phyloP scores from a whole-genome alignment of 306 rosid species.

The Castanea sativa region DNA sequence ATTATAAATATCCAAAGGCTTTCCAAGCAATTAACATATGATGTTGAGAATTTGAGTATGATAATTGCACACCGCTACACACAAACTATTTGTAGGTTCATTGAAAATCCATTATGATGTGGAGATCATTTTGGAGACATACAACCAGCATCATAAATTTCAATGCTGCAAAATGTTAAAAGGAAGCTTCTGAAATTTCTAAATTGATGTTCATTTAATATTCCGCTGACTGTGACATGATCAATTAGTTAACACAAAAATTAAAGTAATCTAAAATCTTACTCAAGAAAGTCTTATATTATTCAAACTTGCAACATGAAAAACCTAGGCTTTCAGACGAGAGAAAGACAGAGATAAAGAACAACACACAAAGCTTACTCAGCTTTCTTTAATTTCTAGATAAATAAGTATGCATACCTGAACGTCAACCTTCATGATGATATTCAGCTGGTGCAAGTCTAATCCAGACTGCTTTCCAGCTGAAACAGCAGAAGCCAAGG shows the following conservation, averaged over 20 bases:
- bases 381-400: neutral
- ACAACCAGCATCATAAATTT: neutral
- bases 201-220: conserved; percentile 5
- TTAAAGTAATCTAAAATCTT: conserved; percentile 8
- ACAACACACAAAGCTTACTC: neutral
- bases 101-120: no score
- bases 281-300: conserved; percentile 1
- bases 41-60: no score
- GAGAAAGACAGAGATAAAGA: neutral
- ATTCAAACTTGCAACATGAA: conserved; percentile 17
- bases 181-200: neutral
- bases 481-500: conserved; percentile 94
- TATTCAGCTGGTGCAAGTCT: conserved; percentile 93
- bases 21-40: no score
- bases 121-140: no score
- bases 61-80: no score
- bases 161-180: neutral
- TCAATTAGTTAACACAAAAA: neutral
- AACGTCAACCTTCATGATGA: conserved; percentile 92
- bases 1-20: no score
- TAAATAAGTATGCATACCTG: conserved; percentile 62
- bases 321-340: neutral
- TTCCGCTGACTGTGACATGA: neutral
- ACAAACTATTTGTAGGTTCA: no score
- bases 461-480: conserved; percentile 78